A percentile compares a stretch with the other conserved stretches of the same genome.
Conservation (phyloP, 495 filamentous ascomycete genomes). For the Choiromyces venosus region DNA sequence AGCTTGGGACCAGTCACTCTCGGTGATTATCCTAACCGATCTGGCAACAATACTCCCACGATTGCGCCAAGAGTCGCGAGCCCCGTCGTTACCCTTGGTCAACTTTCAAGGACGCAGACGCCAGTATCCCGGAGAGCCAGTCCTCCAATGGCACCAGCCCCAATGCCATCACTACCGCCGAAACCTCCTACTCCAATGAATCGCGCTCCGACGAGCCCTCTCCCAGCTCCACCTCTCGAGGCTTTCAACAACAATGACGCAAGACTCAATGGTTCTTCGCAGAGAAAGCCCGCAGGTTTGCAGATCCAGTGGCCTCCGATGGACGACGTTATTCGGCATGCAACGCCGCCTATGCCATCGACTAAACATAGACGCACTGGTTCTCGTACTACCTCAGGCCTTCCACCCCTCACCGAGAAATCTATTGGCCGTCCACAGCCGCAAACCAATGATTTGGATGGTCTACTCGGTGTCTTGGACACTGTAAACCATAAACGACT, state of each 20-base stretch:
- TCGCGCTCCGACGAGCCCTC: slow-evolving; percentile 52
- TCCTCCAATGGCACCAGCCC: slow-evolving; percentile 36
- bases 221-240: slow-evolving; percentile 55
- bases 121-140: background rate
- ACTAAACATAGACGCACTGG: slow-evolving; percentile 46
- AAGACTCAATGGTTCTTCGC: slow-evolving; percentile 63
- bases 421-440: slow-evolving; percentile 44
- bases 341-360: slow-evolving; percentile 48
- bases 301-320: slow-evolving; percentile 64
- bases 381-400: slow-evolving; percentile 47
- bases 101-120: slow-evolving; percentile 3
- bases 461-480: slow-evolving; percentile 45
- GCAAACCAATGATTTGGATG: slow-evolving; percentile 49
- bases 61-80: slow-evolving; percentile 22
- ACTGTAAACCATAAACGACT: slow-evolving; percentile 45
- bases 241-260: slow-evolving; percentile 52
- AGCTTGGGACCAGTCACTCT: slow-evolving; percentile 26
- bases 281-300: slow-evolving; percentile 75
- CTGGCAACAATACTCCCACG: slow-evolving; percentile 20
- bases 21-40: slow-evolving; percentile 22
- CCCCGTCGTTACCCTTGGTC: slow-evolving; percentile 9
- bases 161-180: slow-evolving; percentile 45
- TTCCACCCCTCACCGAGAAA: slow-evolving; percentile 35
- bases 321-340: slow-evolving; percentile 51
- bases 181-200: slow-evolving; percentile 38